A percentile compares a stretch with the other conserved stretches of the same genome.
These are phyloP conservation scores for Zymoseptoria ardabiliae DNA, from an alignment of 2,329 filamentous ascomycete genomes.

Conservation along the genomic window DNA sequence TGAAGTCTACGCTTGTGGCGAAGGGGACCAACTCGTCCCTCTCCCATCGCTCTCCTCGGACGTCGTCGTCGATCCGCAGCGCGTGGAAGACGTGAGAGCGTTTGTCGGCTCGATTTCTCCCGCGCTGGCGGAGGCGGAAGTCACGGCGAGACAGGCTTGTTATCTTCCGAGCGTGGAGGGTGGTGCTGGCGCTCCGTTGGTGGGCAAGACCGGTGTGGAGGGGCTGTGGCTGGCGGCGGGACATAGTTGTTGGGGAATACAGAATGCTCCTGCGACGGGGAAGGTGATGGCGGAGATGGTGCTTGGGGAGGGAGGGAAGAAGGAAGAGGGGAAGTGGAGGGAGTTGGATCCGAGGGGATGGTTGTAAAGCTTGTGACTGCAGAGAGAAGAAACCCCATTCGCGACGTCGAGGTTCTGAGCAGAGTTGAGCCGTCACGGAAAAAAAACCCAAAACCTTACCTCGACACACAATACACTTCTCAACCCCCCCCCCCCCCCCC, in stretches of 20 bases:
- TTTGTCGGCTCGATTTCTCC: not conserved
- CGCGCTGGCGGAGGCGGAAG: constrained; percentile 34
- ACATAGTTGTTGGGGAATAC: constrained; percentile 97
- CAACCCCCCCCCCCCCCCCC: too few species aligned
- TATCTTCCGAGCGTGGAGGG: constrained; percentile 72
- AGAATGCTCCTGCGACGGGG: constrained; percentile 79
- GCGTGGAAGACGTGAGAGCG: constrained; percentile 53
- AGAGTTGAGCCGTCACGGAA: too few species aligned
- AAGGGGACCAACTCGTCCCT: constrained; percentile 68
- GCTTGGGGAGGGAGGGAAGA: not conserved
- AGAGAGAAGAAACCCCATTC: too few species aligned
- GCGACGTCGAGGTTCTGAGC: too few species aligned
- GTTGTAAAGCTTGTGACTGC: not conserved
- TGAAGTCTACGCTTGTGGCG: constrained; percentile 90
- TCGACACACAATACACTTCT: too few species aligned
- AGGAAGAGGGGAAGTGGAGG: not conserved
- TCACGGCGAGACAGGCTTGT: constrained; percentile 78
- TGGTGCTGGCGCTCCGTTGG: constrained; percentile 58
- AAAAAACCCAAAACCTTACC: too few species aligned
- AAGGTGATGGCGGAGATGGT: constrained; percentile 30
- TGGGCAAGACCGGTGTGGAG: constrained; percentile 65
- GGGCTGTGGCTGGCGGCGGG: constrained; percentile 78
- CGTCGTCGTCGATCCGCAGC: constrained; percentile 64
- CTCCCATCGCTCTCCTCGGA: constrained; percentile 69
- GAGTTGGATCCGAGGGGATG: not conserved